Conservation (phyloP, 192 early-diverging fungal genomes). For the Chytriomyces confervae region DNA sequence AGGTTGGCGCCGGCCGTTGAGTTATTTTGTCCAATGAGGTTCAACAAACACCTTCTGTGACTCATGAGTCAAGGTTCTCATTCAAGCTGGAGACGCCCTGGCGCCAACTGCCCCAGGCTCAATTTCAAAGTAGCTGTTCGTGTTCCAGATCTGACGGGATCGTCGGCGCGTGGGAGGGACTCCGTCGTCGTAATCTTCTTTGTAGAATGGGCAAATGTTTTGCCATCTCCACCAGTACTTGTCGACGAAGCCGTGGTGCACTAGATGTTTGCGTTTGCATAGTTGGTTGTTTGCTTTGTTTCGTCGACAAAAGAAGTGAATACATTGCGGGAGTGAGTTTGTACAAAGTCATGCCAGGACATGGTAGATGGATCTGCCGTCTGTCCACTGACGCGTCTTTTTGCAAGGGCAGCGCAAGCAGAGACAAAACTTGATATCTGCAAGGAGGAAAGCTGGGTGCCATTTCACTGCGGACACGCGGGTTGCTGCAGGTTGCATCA, state of each 20-base stretch:
- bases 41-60: too few species aligned
- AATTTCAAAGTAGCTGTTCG: not conserved
- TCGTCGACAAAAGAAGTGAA: not conserved
- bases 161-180: not conserved
- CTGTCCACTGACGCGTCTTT: slow-evolving; percentile 8
- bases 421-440: slow-evolving; percentile 1
- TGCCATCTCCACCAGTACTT: slow-evolving; percentile 18
- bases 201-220: not conserved
- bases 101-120: not conserved
- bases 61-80: not conserved
- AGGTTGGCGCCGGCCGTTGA: not conserved
- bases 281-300: not conserved
- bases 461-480: slow-evolving; percentile 23
- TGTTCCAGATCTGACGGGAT: not conserved
- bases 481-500: slow-evolving; percentile 13
- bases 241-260: slow-evolving; percentile 19
- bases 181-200: not conserved
- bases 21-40: too few species aligned
- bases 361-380: not conserved
- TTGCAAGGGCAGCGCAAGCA: not conserved
- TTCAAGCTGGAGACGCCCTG: not conserved
- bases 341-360: slow-evolving; percentile 16
- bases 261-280: not conserved
- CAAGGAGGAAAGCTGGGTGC: not conserved
- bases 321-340: slow-evolving; percentile 8